Evolutionary conservation across 176 grass and related monocot species (phyloP).

Genomic region (Luzula sylvatica): DNA sequence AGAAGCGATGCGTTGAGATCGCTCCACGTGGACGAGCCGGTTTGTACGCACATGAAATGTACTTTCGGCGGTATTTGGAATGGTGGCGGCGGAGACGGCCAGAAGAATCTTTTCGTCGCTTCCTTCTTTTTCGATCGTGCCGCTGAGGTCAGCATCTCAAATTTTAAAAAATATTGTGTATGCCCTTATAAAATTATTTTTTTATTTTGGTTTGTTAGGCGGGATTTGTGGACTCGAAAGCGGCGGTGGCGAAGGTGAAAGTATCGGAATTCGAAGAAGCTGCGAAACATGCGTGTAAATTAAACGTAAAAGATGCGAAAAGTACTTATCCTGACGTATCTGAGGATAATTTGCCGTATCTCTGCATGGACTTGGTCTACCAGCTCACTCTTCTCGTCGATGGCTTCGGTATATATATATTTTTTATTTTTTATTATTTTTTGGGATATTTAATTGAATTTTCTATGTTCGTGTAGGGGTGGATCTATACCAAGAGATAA

Average conservation of each 20-base stretch:
- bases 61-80: conserved; percentile 99
- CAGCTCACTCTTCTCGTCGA: conserved; percentile 94
- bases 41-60: conserved; percentile 97
- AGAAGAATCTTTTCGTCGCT: conserved; percentile 97
- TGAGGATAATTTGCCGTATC: conserved; percentile 63
- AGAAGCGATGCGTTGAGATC: conserved; percentile 52
- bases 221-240: conserved; percentile 68
- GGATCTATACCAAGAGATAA: conserved; percentile 87
- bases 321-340: conserved; percentile 52
- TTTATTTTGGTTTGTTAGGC: conserved; percentile 35
- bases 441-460: not conserved
- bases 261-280: conserved; percentile 73
- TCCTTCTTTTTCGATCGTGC: conserved; percentile 98
- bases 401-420: conserved; percentile 56
- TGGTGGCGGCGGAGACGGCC: conserved; percentile 94
- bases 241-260: conserved; percentile 50
- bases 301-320: conserved; percentile 73
- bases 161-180: too few species aligned
- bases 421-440: not conserved
- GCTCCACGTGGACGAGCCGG: conserved; percentile 71
- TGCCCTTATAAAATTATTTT: too few species aligned
- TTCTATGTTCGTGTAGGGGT: conserved; percentile 36
- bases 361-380: conserved; percentile 99
- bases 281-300: conserved; percentile 74
- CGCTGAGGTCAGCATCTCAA: conserved; percentile 45